Evolutionary conservation across 2,329 filamentous ascomycete genomes (phyloP), one percentile per base, ranked within the genome.

Genomic region (Aureobasidium musti): DNA sequence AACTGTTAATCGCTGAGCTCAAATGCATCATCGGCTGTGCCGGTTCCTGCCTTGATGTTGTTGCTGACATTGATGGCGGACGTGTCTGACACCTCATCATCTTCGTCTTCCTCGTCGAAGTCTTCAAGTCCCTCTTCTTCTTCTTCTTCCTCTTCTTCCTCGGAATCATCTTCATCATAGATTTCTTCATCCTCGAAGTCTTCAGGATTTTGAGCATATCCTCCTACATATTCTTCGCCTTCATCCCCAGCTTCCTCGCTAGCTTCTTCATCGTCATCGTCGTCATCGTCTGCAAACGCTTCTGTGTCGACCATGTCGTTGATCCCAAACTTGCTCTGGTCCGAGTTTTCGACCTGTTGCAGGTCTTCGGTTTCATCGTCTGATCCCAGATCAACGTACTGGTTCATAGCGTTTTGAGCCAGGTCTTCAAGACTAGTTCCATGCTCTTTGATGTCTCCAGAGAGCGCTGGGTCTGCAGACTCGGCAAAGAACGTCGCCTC

Each of bases 11-110:
- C 68, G 41, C 68, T 69, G 28, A 69, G 56, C 50, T 69, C 68
- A 56, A 69, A 69, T 17, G 68, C 68, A 57, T 69, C 68, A 13
- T 69, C 68, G 19, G 52, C 64, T 30, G 68, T 69, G 23, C 68
- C 68, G 2, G 68, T 69, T n/a, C 68, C 68, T 28, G 64, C 67
- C 35, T 69, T 69, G 67, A 69, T 68, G 23, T 61, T 47, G 26
- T 30, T 65, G 23, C 45, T 60, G 52, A 47, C 52, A 56, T 61
- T 67, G 37, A 10, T 59, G 30, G 49, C 61, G 14, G 61, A 43
- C 35, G 35, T 21, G 26, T 57, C 61, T 49, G 28, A 41, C 41
- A 45, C 37, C 23, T 54, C 50, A 8, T 37, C 41, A 11, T 52
- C 65, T 17, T 65, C 65, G 28, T 66, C 67, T 43, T 64, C 45